Evolutionary conservation across 2,329 filamentous ascomycete species (phyloP), one percentile per base, ranked within the genome.

Genomic region (Hymenoscyphus occultus): DNA sequence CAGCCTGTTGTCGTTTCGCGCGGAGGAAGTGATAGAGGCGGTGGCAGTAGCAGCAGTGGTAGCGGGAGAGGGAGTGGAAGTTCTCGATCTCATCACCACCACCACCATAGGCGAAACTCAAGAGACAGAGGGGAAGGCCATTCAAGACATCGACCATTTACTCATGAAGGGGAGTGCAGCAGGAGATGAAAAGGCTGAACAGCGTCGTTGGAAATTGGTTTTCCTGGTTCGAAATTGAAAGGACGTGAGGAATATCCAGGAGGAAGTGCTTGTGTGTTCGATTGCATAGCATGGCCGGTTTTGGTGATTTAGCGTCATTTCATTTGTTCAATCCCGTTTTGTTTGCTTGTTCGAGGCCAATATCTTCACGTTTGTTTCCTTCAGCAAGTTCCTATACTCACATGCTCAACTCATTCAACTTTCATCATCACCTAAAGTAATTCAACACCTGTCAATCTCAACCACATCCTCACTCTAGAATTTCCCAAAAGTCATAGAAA

Each of bases 1-100:
- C 81, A 83, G 66, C 84, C 84, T 9, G 76, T 86, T 16, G 73
- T 84, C 40, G 80, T 86, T 59, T 79, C 79, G 32, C 78, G 79
- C 68, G 78, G 75, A 12, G 78, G 75, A 22, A 51, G 45, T n/a
- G 45, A 19, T n/a, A 19, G 42, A 19, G 45, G 42, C 9, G 14
- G 42, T 13, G n/a, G 14, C 42, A 14, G 42, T 7, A 16, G 42
- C n/a, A 6, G 42, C 14, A 45, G 16, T n/a, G 42, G 42, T 7
- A n/a, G 42, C 14, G 42, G 42, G 10, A 51, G 45, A 22, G 45
- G 45, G 3, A 22, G 19, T 54, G 48, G 48, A 13, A 54, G 48
- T 28, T 54, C 48, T n/a, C 48, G 48, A 54, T 54, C 48, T 54
- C 48, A 54, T 28, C 48, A 54, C 19, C 48, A 54, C 22, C 48